Conservation (phyloP, 768 basidiomycete genomes). For the Hericium erinaceus region DNA sequence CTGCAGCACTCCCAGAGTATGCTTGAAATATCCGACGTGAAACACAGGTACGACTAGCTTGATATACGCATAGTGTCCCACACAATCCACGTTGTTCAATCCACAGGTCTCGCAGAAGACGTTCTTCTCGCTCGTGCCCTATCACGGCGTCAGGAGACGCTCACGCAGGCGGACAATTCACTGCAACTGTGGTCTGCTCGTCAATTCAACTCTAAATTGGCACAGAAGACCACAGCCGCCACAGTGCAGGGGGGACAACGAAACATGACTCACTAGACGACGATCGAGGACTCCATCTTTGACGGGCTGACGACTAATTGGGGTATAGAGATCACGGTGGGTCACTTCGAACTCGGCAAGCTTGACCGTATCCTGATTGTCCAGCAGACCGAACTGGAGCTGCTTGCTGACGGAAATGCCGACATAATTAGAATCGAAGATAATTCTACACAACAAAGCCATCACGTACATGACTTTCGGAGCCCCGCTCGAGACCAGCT, state of each 20-base stretch:
- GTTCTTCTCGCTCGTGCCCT: conserved; percentile 94
- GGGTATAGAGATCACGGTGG: conserved; percentile 83
- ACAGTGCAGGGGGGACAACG: not conserved
- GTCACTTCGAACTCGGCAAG: conserved; percentile 96
- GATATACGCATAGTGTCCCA: conserved; percentile 98
- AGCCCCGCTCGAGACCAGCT: conserved; percentile 66
- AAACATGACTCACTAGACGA: conserved; percentile 54
- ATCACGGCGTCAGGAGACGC: not conserved
- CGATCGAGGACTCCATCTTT: conserved; percentile 90
- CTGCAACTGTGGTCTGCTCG: too few relatives aligned
- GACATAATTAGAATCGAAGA: not conserved
- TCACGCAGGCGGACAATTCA: not conserved
- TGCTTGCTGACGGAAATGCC: conserved; percentile 55
- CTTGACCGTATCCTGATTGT: conserved; percentile 90
- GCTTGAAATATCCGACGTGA: conserved; percentile 97
- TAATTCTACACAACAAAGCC: not conserved
- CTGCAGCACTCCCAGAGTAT: conserved; percentile 87
- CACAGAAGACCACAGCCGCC: not conserved
- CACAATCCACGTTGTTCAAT: conserved; percentile 84
- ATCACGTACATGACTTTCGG: conserved; percentile 71
- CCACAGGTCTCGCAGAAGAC: conserved; percentile 94
- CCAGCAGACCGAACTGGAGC: conserved; percentile 90
- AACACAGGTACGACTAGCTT: conserved; percentile 97
- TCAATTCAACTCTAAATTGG: too few relatives aligned
- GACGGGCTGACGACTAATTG: conserved; percentile 74